phyloP scores from a whole-genome alignment of 257 asterid genomes.

The Solanum microdontum region DNA sequence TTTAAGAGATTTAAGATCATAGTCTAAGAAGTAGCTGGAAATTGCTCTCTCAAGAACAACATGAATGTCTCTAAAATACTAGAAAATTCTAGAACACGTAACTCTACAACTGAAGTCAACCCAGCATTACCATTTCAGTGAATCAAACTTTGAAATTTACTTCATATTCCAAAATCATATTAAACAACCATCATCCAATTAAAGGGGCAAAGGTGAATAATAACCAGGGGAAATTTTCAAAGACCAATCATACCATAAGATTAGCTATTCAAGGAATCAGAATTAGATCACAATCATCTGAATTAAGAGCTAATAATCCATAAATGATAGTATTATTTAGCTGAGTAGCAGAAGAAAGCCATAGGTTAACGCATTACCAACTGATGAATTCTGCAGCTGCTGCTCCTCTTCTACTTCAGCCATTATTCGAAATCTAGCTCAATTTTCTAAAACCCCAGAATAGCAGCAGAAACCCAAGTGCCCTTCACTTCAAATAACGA shows the following conservation, averaged over 20 bases:
- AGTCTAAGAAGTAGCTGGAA: background rate
- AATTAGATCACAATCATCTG: background rate
- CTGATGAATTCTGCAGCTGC: constrained; percentile 15
- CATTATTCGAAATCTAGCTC: constrained; percentile 25
- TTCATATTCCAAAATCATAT: background rate
- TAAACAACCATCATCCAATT: background rate
- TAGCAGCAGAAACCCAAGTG: background rate
- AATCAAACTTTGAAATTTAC: background rate
- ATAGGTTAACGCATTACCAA: constrained; percentile 27
- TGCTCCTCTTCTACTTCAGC: constrained; percentile 27
- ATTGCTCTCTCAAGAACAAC: background rate
- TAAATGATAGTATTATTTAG: background rate
- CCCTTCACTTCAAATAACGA: background rate
- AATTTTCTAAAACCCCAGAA: background rate
- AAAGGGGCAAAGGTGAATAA: background rate
- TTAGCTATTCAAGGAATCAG: background rate
- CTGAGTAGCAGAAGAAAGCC: background rate
- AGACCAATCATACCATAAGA: background rate
- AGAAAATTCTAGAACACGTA: background rate
- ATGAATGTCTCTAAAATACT: background rate
- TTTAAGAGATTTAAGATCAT: background rate
- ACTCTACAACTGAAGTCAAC: background rate
- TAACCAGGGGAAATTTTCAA: background rate
- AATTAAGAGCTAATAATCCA: background rate
- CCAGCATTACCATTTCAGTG: background rate